phyloP scores from a whole-genome alignment of 108 stramenopile genomes.

The Conticribra guillardii region DNA sequence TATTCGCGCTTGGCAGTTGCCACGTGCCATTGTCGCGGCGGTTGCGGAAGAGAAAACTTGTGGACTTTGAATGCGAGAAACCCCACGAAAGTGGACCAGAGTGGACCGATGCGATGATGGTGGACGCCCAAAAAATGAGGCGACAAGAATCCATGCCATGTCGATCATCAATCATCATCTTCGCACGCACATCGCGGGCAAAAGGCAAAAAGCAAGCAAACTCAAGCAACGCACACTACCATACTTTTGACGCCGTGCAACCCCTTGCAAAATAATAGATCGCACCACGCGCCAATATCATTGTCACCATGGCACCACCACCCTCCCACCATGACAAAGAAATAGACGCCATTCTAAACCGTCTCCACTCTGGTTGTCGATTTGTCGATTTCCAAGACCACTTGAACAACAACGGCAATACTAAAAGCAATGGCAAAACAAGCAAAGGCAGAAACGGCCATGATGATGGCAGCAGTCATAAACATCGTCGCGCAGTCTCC shows the following conservation, averaged over 20 bases:
- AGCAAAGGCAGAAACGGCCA: not conserved
- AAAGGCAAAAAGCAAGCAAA: too few species aligned
- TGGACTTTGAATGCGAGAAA: too few species aligned
- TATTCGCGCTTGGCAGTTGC: conserved; percentile 64
- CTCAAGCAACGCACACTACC: too few species aligned
- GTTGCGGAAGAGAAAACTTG: too few species aligned
- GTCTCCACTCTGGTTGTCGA: conserved; percentile 40
- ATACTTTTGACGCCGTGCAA: too few species aligned
- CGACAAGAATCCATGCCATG: too few species aligned
- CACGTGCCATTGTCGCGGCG: conserved; percentile 40
- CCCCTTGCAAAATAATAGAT: too few species aligned
- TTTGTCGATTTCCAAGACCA: conserved; percentile 15
- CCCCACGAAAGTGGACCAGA: too few species aligned
- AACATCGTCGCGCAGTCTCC: not conserved
- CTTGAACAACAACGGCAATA: not conserved
- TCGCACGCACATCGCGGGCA: too few species aligned
- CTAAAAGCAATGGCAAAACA: not conserved
- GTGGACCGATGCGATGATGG: too few species aligned
- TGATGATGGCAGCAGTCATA: not conserved
- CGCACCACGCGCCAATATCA: not conserved
- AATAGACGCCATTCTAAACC: conserved; percentile 30
- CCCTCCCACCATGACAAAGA: conserved; percentile 7
- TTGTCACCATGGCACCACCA: not conserved
- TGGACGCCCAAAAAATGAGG: too few species aligned
- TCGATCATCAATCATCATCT: too few species aligned